Conservation (phyloP, 495 filamentous ascomycete species). For the Podospora australis region DNA sequence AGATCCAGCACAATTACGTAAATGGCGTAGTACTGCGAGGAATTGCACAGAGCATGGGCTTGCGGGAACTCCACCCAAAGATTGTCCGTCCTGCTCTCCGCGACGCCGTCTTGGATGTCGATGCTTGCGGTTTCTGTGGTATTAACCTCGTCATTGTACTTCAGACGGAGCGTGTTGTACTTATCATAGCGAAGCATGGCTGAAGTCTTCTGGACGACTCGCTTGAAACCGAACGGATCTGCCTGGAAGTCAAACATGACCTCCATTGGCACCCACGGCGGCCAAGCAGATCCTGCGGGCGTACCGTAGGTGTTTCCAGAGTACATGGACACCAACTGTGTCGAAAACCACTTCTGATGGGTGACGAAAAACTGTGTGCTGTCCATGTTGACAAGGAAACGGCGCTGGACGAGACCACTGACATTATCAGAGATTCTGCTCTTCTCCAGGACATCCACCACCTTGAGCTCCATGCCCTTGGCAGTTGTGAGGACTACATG, state of each 20-base stretch:
- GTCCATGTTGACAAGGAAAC: slow-evolving; percentile 90
- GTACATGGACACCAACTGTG: slow-evolving; percentile 80
- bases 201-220: slow-evolving; percentile 91
- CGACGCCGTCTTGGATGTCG: slow-evolving; percentile 39
- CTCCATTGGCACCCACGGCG: slow-evolving; percentile 95
- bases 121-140: slow-evolving; percentile 42
- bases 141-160: slow-evolving; percentile 92
- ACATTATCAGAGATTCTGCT: slow-evolving; percentile 86
- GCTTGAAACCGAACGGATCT: slow-evolving; percentile 89
- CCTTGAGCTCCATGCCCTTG: slow-evolving; percentile 94
- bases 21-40: slow-evolving; percentile 90
- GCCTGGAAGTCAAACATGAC: slow-evolving; percentile 94
- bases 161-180: slow-evolving; percentile 92
- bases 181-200: slow-evolving; percentile 93
- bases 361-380: slow-evolving; percentile 97
- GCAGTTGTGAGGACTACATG: slow-evolving; percentile 88
- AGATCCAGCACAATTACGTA: slow-evolving; percentile 96
- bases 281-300: slow-evolving; percentile 78
- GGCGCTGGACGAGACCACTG: slow-evolving; percentile 87
- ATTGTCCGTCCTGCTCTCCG: slow-evolving; percentile 82
- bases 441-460: slow-evolving; percentile 96
- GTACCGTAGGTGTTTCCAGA: slow-evolving; percentile 90
- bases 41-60: slow-evolving; percentile 88
- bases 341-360: slow-evolving; percentile 76
- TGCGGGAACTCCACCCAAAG: slow-evolving; percentile 95